Base-by-base conservation (phyloP, 2,329 filamentous ascomycete species). In the Xylaria hypoxylon region DNA sequence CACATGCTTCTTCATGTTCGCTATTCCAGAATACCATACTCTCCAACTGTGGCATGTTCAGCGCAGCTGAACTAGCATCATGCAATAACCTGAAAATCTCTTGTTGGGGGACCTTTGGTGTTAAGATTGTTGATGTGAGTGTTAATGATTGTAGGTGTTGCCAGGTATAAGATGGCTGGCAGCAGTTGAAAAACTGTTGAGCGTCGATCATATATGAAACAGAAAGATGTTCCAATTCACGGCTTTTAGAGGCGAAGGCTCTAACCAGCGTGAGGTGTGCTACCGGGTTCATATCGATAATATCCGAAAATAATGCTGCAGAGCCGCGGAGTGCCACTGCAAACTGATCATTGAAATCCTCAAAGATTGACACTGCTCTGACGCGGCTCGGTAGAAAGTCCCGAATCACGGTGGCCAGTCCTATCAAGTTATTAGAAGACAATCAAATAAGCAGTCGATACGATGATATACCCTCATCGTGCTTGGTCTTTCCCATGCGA, bases 81-180 rank as follows among this genome's bases (percentile, higher is more conserved):
- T 60, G 58, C 52, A 60, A 42, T 61, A 52, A 22, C 31, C 31
- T 52, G 45, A n/a, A 61, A 61, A 44, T 22, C 42, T 61, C 58
- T 33, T 19, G 45, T 31, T 40, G 47, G 33, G 44, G 45, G 35
- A 47, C 28, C 45, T 33, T 60, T 19, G 42, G 47, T 33, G 48
- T 22, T 77, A 62, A 64, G 71, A 63, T 47, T 69, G 63, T 24
- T 31, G 76, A 78, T 68, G 77, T 78, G 11, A 79, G 72, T 24
- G 74, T 70, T 58, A 78, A 67, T 45, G 74, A 76, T 55, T 70
- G 71, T 59, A 78, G 56, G 47, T 68, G 65, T 8, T 53, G 50
- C 76, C 76, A 78, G 31, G 48, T 71, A 47, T 47, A 35, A 69
- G 70, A 75, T 5, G 65, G 52, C 45, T 24, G 60, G 63, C 71